A percentile compares a stretch with the other conserved stretches of the same genome.
Conservation (phyloP, 352 stramenopile genomes). For the Globisporangium spiculum region DNA sequence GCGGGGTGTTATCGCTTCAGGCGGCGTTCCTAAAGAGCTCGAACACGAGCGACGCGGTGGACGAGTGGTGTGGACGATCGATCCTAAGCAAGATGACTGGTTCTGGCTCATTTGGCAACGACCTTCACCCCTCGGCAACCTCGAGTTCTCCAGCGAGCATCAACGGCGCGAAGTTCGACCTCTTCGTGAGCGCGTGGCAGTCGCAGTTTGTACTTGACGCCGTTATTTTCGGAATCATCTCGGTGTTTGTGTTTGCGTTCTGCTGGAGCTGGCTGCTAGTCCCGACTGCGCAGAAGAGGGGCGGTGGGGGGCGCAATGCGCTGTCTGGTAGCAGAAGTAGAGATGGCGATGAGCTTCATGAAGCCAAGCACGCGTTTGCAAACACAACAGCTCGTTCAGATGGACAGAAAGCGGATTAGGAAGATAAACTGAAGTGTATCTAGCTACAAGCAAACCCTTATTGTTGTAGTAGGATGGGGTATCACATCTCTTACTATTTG, state of each 20-base stretch:
- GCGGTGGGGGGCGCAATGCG: neutral
- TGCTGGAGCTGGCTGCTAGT: neutral
- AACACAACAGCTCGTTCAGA: neutral
- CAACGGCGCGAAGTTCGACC: slow-evolving; percentile 4
- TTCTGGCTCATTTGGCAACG: neutral
- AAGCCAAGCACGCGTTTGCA: neutral
- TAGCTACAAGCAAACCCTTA: neutral
- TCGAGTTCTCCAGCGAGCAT: neutral
- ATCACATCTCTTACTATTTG: neutral
- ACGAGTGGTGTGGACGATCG: slow-evolving; percentile 4
- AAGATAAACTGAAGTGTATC: neutral
- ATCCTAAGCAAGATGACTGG: neutral
- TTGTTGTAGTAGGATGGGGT: neutral
- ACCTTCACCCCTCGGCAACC: neutral
- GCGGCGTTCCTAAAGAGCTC: neutral
- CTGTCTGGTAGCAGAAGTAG: neutral
- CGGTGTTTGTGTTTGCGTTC: neutral
- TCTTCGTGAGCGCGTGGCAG: slow-evolving; percentile 4
- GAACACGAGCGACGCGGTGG: slow-evolving; percentile 10
- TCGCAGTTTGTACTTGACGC: neutral
- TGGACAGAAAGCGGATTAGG: neutral
- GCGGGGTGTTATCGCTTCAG: neutral
- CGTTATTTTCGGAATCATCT: neutral
- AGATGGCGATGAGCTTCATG: neutral
- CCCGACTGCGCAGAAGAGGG: slow-evolving; percentile 1